Base-by-base conservation (phyloP, 352 stramenopile genomes). In the Pythium inflatum region DNA sequence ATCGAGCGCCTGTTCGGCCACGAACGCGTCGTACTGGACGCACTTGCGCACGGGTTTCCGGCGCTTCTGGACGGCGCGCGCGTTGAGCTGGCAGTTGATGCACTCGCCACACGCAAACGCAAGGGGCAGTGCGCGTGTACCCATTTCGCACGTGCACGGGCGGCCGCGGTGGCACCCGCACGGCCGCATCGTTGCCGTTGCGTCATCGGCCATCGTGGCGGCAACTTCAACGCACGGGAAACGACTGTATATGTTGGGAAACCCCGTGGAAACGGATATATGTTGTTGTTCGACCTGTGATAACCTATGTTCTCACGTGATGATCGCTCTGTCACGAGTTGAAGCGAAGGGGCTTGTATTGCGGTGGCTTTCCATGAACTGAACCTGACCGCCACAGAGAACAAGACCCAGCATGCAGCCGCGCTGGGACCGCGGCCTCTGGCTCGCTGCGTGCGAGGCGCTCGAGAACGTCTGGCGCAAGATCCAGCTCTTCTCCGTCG, bases 71-170 rank as follows among this genome's bases (percentile, higher is more conserved):
- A 68, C 45, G 31, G 36, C 68, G 28, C 56, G 75, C 12, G 74
- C 63, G 56, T 90, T 90, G n/a, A 92, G 66, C 13, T 74, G 79
- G 38, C 84, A 92, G 62, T 89, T 90, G 51, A 82, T 63, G 69
- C 84, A 90, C 49, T 77, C 56, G 8, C 81, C 82, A 38, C 84
- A 92, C 13, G 66, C 70, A 41, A 31, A 18, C 25, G 27, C 24
- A 56, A 18, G 22, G 59, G 8, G 8, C 38, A 24, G 12, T n/a
- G n/a, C n/a, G n/a, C n/a, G n/a, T n/a, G n/a, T n/a, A n/a, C 68
- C 71, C 82, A 90, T 89, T 60, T 86, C 82, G 28, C 84, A 92
- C 25, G 74, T 80, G 28, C 84, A 90, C 2, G 84, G 82, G 2
- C 84, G 79, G 0, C 84, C 84, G 40, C 63, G 70, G 38, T 87